Evolutionary conservation across 805 yeast species (phyloP).

Genomic region (Yamadazyma nakazawae): DNA sequence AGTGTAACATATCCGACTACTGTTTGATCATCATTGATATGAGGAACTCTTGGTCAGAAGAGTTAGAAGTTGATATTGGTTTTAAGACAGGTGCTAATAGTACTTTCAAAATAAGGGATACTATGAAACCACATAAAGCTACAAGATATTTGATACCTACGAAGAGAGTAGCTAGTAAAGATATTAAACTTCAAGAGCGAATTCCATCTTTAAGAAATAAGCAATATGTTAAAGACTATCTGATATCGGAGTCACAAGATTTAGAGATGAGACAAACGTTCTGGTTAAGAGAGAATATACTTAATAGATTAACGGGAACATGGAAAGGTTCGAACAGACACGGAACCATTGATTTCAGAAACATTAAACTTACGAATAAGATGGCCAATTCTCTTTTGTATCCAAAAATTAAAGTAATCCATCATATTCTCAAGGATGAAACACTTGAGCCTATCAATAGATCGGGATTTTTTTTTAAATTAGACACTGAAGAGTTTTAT

Average conservation of each 20-base stretch:
- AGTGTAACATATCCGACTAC: slow-evolving; percentile 39
- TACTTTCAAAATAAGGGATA: slow-evolving; percentile 26
- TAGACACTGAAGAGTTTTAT: slow-evolving; percentile 49
- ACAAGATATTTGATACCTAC: slow-evolving; percentile 71
- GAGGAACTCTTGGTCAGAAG: slow-evolving; percentile 75
- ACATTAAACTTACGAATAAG: slow-evolving; percentile 55
- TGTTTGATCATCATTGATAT: slow-evolving; percentile 71
- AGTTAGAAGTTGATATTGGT: slow-evolving; percentile 21
- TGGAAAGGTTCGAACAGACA: slow-evolving; percentile 50
- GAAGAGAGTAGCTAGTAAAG: slow-evolving; percentile 46
- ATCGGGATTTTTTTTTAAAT: slow-evolving; percentile 26
- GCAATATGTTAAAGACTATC: slow-evolving; percentile 64
- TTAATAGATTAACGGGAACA: slow-evolving; percentile 55
- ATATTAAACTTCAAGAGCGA: slow-evolving; percentile 42
- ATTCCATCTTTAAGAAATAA: slow-evolving; percentile 71
- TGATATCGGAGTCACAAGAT: slow-evolving; percentile 54
- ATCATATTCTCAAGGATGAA: slow-evolving; percentile 21
- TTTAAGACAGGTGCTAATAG: slow-evolving; percentile 4
- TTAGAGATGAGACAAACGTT: slow-evolving; percentile 57
- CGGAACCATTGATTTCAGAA: slow-evolving; percentile 67
- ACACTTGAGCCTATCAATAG: slow-evolving; percentile 11
- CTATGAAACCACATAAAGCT: slow-evolving; percentile 27
- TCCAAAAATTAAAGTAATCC: slow-evolving; percentile 44
- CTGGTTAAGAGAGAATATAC: slow-evolving; percentile 74
- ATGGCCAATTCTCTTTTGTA: slow-evolving; percentile 57